Conservation (phyloP, 768 basidiomycete species). For the Omphalotus guepiniiformis region DNA sequence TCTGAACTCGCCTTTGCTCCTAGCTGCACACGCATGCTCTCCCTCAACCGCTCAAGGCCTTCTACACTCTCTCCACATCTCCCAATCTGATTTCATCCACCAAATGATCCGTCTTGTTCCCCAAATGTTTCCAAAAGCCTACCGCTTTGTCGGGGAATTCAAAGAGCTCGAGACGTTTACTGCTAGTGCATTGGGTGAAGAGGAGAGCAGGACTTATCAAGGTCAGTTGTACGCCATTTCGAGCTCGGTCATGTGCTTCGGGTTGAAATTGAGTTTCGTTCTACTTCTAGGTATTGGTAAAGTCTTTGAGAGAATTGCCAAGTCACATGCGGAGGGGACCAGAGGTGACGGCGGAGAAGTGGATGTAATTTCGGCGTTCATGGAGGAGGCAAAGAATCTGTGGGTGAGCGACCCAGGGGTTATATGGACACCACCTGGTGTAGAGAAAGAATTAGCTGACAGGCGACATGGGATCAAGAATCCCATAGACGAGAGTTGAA, state of each 20-base stretch:
- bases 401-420: neutral
- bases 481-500: too few species aligned
- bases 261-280: too few species aligned
- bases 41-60: constrained; percentile 47
- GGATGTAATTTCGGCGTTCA: constrained; percentile 29
- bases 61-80: constrained; percentile 32
- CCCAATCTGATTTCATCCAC: constrained; percentile 31
- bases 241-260: too few species aligned
- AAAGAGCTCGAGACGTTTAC: constrained; percentile 45
- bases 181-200: too few species aligned
- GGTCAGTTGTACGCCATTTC: too few species aligned
- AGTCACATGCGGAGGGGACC: constrained; percentile 21
- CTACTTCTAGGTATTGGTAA: constrained; percentile 35
- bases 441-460: too few species aligned
- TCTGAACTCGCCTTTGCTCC: neutral
- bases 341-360: constrained; percentile 18
- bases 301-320: constrained; percentile 31
- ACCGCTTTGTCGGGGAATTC: constrained; percentile 49
- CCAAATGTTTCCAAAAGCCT: constrained; percentile 40
- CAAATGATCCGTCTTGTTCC: constrained; percentile 28
- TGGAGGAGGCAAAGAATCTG: constrained; percentile 26
- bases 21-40: constrained; percentile 46
- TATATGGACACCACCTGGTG: neutral
- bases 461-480: too few species aligned
- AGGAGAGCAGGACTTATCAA: too few species aligned